Percentiles rank a stretch among this genome's conserved stretches.
These are phyloP conservation scores for Dryas drummondii DNA, from an alignment of 306 rosid species.

Conservation along the genomic window DNA sequence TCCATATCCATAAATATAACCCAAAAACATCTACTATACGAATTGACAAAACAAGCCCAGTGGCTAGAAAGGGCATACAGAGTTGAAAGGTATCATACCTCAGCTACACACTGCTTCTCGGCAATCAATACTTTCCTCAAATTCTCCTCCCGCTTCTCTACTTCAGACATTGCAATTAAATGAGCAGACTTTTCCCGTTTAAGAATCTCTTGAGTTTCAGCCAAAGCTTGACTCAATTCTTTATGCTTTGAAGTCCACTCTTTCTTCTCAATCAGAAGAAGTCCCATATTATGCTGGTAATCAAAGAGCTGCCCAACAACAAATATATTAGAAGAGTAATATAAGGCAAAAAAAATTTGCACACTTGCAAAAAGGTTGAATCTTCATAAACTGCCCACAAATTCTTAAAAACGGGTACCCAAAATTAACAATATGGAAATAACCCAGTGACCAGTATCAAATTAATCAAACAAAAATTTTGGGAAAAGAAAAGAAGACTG, in stretches of 20 bases:
- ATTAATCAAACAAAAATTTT: background rate
- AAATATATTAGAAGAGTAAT: background rate
- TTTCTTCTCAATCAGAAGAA: conserved; percentile 79
- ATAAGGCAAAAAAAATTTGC: background rate
- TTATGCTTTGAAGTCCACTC: conserved; percentile 65
- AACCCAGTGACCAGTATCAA: background rate
- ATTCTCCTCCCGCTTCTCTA: conserved; percentile 66
- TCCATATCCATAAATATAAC: background rate
- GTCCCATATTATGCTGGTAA: conserved; percentile 92
- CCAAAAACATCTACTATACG: conserved; percentile 6
- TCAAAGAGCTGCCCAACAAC: conserved; percentile 64
- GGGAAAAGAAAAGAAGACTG: background rate
- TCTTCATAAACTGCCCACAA: no score
- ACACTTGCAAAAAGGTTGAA: no score
- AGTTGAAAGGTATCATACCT: conserved; percentile 44
- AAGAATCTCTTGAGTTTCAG: conserved; percentile 76
- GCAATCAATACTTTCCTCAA: conserved; percentile 54
- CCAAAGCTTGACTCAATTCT: conserved; percentile 54
- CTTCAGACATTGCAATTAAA: conserved; percentile 71
- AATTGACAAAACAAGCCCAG: conserved; percentile 12
- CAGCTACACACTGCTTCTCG: conserved; percentile 69
- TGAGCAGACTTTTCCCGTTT: conserved; percentile 79
- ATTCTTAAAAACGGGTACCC: no score
- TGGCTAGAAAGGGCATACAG: background rate
- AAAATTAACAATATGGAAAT: background rate